Evolutionary conservation across 2,329 filamentous ascomycete species (phyloP).

Genomic region (Nemania sp.): DNA sequence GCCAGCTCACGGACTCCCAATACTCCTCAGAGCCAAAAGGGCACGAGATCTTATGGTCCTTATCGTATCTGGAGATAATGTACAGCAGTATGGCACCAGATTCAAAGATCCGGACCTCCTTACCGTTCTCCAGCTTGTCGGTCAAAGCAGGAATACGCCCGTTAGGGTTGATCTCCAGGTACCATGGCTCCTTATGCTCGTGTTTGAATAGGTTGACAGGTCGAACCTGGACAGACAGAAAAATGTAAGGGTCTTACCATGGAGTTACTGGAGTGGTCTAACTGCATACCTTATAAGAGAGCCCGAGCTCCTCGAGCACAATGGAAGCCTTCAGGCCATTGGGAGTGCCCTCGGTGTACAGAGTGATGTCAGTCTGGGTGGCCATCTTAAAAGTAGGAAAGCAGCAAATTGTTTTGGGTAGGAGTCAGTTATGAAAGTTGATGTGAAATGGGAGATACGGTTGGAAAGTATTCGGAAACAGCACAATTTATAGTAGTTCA

Average conservation of each 20-base stretch:
- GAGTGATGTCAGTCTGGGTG: conserved; percentile 69
- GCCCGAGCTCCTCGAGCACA: conserved; percentile 81
- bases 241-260: neutral
- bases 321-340: conserved; percentile 93
- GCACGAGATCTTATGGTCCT: conserved; percentile 83
- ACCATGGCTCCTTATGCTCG: conserved; percentile 72
- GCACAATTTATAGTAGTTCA: conserved; percentile 16
- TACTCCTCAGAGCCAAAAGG: conserved; percentile 47
- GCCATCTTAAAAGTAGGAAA: conserved; percentile 53
- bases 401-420: neutral
- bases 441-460: neutral
- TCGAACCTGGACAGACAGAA: conserved; percentile 15
- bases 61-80: conserved; percentile 82
- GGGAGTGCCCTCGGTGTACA: conserved; percentile 86
- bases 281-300: conserved; percentile 74
- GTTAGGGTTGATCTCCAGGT: conserved; percentile 89
- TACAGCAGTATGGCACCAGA: conserved; percentile 85
- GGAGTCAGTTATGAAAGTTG: neutral
- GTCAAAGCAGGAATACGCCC: conserved; percentile 88
- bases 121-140: conserved; percentile 78
- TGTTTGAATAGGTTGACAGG: conserved; percentile 26
- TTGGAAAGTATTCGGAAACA: neutral
- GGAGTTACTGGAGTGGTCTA: conserved; percentile 2
- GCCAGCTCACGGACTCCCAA: conserved; percentile 52
- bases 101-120: conserved; percentile 81